A percentile compares a stretch with the other conserved stretches of the same genome.
phyloP scores from a whole-genome alignment of 495 filamentous ascomycete genomes.

The Penicillium psychrofluorescens region DNA sequence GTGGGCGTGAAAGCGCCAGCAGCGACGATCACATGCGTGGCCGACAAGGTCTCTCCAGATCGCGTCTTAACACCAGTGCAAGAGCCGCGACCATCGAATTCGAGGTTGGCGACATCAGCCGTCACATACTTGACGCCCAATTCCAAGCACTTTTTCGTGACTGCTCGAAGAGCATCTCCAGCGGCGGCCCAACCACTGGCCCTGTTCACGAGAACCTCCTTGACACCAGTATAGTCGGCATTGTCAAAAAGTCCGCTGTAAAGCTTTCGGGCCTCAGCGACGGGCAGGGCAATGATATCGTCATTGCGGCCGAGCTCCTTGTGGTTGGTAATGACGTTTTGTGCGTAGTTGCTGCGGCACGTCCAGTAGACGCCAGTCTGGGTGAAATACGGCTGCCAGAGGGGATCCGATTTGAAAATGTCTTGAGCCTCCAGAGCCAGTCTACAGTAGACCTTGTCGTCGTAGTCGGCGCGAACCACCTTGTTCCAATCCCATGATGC shows the following conservation, averaged over 20 bases:
- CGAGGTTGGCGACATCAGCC: slow-evolving; percentile 36
- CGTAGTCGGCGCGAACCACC: slow-evolving; percentile 60
- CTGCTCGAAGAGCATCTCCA: slow-evolving; percentile 38
- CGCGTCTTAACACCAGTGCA: slow-evolving; percentile 42
- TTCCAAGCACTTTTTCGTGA: slow-evolving; percentile 37
- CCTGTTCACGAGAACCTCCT: slow-evolving; percentile 42
- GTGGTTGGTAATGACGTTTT: slow-evolving; percentile 44
- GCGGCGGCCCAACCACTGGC: slow-evolving; percentile 58
- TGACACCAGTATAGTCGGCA: slow-evolving; percentile 45
- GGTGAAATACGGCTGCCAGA: slow-evolving; percentile 50
- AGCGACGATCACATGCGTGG: slow-evolving; percentile 43
- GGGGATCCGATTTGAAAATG: slow-evolving; percentile 44
- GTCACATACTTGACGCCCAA: slow-evolving; percentile 46
- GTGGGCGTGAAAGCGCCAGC: slow-evolving; percentile 55
- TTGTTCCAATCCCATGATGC: slow-evolving; percentile 66
- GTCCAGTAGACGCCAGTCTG: slow-evolving; percentile 47
- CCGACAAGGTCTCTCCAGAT: slow-evolving; percentile 31
- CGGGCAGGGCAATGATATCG: slow-evolving; percentile 29
- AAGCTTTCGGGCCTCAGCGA: slow-evolving; percentile 34
- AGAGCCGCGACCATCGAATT: slow-evolving; percentile 29
- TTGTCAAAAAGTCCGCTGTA: slow-evolving; percentile 46
- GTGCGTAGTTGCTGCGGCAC: slow-evolving; percentile 34
- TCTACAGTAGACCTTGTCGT: slow-evolving; percentile 46
- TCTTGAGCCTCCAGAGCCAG: slow-evolving; percentile 51
- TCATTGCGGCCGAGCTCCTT: slow-evolving; percentile 33